phyloP scores from a whole-genome alignment of 2,329 filamentous ascomycete genomes.

The Ophiosphaerella korrae region DNA sequence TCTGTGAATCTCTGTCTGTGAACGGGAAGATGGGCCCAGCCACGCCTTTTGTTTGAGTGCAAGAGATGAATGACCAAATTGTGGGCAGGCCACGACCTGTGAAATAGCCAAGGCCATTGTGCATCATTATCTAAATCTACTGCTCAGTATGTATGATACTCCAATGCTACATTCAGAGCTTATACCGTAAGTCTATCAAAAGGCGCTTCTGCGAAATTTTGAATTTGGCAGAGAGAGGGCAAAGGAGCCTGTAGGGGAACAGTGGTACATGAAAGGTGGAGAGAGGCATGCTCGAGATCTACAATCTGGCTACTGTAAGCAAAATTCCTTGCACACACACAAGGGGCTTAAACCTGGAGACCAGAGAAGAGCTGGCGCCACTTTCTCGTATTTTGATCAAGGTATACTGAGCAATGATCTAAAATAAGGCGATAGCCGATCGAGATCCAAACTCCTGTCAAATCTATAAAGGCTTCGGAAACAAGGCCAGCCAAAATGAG shows the following conservation, averaged over 20 bases:
- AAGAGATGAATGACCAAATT: slow-evolving; percentile 51
- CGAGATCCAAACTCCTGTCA: slow-evolving; percentile 53
- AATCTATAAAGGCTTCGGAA: slow-evolving; percentile 49
- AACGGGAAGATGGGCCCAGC: slow-evolving; percentile 34
- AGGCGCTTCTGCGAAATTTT: slow-evolving; percentile 48
- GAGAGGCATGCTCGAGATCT: slow-evolving; percentile 53
- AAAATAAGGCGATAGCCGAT: slow-evolving; percentile 51
- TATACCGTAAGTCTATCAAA: slow-evolving; percentile 48
- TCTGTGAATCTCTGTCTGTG: slow-evolving; percentile 48
- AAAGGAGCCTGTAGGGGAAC: slow-evolving; percentile 50
- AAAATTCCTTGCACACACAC: not conserved
- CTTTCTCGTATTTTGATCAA: slow-evolving; percentile 47
- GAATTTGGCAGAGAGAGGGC: slow-evolving; percentile 35
- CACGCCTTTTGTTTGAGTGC: slow-evolving; percentile 15
- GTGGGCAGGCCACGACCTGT: slow-evolving; percentile 51
- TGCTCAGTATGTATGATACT: not conserved
- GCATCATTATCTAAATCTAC: slow-evolving; percentile 45
- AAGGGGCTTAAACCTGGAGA: slow-evolving; percentile 27
- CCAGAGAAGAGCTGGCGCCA: slow-evolving; percentile 51
- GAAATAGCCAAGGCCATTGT: slow-evolving; percentile 51
- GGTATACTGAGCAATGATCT: slow-evolving; percentile 49
- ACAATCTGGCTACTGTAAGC: slow-evolving; percentile 37
- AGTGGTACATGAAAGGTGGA: slow-evolving; percentile 50
- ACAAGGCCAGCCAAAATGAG: slow-evolving; percentile 51
- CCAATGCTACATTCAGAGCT: not conserved